Evolutionary conservation across 257 asterid genomes (phyloP).

Genomic region (Nicotiana sylvestris): DNA sequence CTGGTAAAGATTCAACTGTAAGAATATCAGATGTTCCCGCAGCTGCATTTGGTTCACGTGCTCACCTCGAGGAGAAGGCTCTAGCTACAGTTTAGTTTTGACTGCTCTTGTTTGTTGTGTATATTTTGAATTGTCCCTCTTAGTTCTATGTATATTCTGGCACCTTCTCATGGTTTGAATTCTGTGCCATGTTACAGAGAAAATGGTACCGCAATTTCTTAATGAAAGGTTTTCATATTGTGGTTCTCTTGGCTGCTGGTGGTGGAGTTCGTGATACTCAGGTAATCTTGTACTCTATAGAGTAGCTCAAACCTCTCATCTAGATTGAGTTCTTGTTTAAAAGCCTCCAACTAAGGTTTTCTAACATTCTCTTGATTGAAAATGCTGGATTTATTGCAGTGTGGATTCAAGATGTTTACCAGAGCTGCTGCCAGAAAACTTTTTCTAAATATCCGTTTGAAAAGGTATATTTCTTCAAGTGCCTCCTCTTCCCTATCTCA

Average conservation of each 20-base stretch:
- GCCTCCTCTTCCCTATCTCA: not conserved
- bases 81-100: constrained; percentile 79
- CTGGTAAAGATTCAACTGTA: constrained; percentile 40
- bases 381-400: constrained; percentile 40
- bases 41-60: constrained; percentile 98
- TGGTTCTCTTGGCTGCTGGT: constrained; percentile 94
- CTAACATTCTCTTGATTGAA: constrained; percentile 2
- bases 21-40: constrained; percentile 69
- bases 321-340: not conserved
- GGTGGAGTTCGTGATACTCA: constrained; percentile 95
- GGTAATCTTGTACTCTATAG: constrained; percentile 36
- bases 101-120: not conserved
- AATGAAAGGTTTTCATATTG: constrained; percentile 97
- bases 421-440: constrained; percentile 97
- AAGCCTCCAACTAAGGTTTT: not conserved
- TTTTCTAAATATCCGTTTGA: constrained; percentile 75
- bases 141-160: constrained; percentile 10
- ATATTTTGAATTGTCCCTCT: constrained; percentile 14
- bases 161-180: not conserved
- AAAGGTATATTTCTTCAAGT: constrained; percentile 43
- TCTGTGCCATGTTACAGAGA: constrained; percentile 53
- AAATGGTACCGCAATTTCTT: constrained; percentile 94
- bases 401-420: constrained; percentile 98
- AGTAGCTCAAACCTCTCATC: not conserved
- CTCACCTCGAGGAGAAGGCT: constrained; percentile 98